Evolutionary conservation across 1,284 basidiomycete species (phyloP).

Genomic region (Apiotrichum veenhuisii): DNA sequence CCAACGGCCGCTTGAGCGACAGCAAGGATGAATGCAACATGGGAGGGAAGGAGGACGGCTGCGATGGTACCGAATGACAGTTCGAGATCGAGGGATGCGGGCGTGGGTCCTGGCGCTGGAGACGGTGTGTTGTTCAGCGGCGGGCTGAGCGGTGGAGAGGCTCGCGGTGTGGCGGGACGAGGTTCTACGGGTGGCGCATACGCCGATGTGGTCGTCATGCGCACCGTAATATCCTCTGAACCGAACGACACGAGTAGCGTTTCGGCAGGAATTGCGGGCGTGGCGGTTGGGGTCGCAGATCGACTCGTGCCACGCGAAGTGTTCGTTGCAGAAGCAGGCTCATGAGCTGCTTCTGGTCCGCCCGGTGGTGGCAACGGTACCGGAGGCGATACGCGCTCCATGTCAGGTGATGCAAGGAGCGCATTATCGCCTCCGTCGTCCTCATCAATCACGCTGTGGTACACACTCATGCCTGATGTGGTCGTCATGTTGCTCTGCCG

Average conservation of each 20-base stretch:
- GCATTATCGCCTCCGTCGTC: not conserved
- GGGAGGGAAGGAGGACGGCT: slow-evolving; percentile 27
- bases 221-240: slow-evolving; percentile 38
- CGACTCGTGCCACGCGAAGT: slow-evolving; percentile 16
- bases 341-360: not conserved
- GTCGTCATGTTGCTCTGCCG: slow-evolving; percentile 36
- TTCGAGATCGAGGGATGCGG: slow-evolving; percentile 22
- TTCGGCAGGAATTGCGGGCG: slow-evolving; percentile 8
- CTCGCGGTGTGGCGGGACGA: not conserved
- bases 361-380: not conserved
- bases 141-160: not conserved
- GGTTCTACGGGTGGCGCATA: not conserved
- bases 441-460: slow-evolving; percentile 12
- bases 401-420: not conserved
- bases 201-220: slow-evolving; percentile 27
- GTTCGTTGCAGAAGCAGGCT: not conserved
- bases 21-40: slow-evolving; percentile 27
- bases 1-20: slow-evolving; percentile 14
- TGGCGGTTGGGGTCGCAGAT: slow-evolving; percentile 25
- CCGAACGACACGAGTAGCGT: slow-evolving; percentile 38
- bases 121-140: not conserved
- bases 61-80: slow-evolving; percentile 30
- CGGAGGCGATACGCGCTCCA: not conserved
- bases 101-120: not conserved
- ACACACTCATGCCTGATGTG: slow-evolving; percentile 15